These are phyloP conservation scores for Bisporella sp. DNA, from an alignment of 2,329 filamentous ascomycete genomes.

Conservation along the genomic window DNA sequence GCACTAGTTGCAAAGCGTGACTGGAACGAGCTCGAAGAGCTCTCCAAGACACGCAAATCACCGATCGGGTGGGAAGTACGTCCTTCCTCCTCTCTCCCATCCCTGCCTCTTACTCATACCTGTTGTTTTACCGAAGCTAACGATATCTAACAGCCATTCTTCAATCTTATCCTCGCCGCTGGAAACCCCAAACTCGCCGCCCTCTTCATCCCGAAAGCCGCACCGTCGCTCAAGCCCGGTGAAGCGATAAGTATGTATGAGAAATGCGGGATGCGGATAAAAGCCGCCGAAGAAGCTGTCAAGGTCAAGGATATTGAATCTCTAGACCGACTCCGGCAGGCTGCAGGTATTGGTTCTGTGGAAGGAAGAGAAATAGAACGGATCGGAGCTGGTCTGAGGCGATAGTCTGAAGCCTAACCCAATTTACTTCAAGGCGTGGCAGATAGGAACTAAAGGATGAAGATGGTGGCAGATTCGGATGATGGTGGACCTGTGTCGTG, in stretches of 20 bases:
- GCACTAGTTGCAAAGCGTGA: conserved; percentile 85
- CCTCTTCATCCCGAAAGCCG: conserved; percentile 80
- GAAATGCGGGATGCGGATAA: conserved; percentile 84
- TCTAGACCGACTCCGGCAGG: conserved; percentile 67
- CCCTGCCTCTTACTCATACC: background rate
- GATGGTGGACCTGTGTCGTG: no score
- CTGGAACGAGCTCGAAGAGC: conserved; percentile 88
- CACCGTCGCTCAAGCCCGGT: conserved; percentile 47
- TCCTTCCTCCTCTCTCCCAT: background rate
- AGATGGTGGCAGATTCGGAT: no score
- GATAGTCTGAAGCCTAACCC: conserved; percentile 1
- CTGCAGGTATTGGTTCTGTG: conserved; percentile 61
- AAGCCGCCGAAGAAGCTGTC: conserved; percentile 87
- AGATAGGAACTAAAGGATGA: no score
- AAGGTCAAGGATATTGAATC: conserved; percentile 70
- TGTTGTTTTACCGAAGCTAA: background rate
- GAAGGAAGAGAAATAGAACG: conserved; percentile 76
- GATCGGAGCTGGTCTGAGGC: conserved; percentile 55
- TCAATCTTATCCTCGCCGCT: conserved; percentile 79
- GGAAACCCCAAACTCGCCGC: conserved; percentile 84
- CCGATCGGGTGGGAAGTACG: conserved; percentile 82
- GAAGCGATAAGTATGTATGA: conserved; percentile 89
- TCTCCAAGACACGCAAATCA: conserved; percentile 69
- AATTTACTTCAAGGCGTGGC: no score
- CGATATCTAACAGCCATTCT: conserved; percentile 59